Evolutionary conservation across 1,139 yeast species (phyloP).

Genomic region (Ogataea hybrid): DNA sequence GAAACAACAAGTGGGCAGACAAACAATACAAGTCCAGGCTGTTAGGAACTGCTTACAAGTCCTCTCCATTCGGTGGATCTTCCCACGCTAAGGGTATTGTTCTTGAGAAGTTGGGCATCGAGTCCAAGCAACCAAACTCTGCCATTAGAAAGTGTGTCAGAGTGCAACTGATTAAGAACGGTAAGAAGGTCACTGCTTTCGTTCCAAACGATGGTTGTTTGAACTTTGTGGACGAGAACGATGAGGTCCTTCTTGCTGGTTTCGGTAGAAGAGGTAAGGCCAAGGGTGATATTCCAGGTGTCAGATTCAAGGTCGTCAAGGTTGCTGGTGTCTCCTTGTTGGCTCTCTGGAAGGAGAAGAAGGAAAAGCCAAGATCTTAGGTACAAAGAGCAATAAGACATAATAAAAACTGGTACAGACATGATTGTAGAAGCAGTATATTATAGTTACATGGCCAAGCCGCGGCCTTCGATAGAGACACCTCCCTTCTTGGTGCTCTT

Average conservation of each 20-base stretch:
- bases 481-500: constrained; percentile 56
- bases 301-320: constrained; percentile 99
- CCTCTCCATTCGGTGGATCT: constrained; percentile 99
- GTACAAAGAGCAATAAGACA: constrained; percentile 10
- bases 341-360: constrained; percentile 99
- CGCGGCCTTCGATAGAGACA: constrained; percentile 80
- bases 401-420: constrained; percentile 11
- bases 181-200: constrained; percentile 99
- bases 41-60: constrained; percentile 99
- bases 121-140: constrained; percentile 99
- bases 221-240: constrained; percentile 99
- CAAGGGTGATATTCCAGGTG: constrained; percentile 99
- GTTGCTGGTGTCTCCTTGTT: constrained; percentile 99
- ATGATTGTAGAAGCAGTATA: neutral
- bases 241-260: constrained; percentile 99
- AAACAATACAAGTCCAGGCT: constrained; percentile 97
- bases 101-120: constrained; percentile 99
- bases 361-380: constrained; percentile 99
- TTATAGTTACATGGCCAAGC: constrained; percentile 41
- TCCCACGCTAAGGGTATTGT: constrained; percentile 99
- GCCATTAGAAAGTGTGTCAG: constrained; percentile 99
- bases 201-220: constrained; percentile 99
- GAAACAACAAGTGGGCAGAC: constrained; percentile 99
- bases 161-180: constrained; percentile 99
- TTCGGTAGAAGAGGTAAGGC: constrained; percentile 99